Evolutionary conservation across 2,329 filamentous ascomycete species (phyloP).

Genomic region (Ascochyta viciae-villosae): DNA sequence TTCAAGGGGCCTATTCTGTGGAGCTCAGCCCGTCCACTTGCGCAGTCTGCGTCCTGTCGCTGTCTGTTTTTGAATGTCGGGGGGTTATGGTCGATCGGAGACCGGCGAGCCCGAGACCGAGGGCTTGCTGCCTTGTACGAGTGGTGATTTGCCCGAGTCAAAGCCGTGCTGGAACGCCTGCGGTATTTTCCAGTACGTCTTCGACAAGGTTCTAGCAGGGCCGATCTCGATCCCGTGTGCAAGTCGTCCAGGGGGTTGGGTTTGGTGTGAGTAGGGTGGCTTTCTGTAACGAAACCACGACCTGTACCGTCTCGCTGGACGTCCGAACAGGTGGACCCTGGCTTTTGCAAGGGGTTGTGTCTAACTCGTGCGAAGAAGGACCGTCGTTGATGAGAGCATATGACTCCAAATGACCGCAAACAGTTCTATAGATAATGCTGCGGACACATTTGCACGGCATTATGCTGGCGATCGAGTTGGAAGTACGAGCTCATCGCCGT

Average conservation of each 20-base stretch:
- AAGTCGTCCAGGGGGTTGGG: not conserved
- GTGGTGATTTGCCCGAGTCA: conserved; percentile 8
- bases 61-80: not conserved
- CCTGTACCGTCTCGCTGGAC: not conserved
- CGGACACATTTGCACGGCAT: not conserved
- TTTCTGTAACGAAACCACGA: conserved; percentile 13
- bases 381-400: conserved; percentile 1
- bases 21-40: conserved; percentile 3
- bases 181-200: conserved; percentile 11
- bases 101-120: conserved; percentile 11
- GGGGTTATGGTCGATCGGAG: not conserved
- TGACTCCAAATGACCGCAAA: conserved; percentile 4
- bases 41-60: not conserved
- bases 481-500: not conserved
- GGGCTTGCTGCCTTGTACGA: not conserved
- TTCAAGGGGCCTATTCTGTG: conserved; percentile 5
- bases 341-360: not conserved
- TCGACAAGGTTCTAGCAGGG: conserved; percentile 7
- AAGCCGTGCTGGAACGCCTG: conserved; percentile 7
- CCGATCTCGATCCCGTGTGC: conserved; percentile 7
- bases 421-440: not conserved
- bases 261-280: conserved; percentile 10
- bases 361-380: conserved; percentile 7
- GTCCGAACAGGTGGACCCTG: conserved; percentile 9
- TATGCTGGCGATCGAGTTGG: not conserved